These are phyloP conservation scores for Nitzschia palea DNA, from an alignment of 108 stramenopile genomes.

Conservation along the genomic window DNA sequence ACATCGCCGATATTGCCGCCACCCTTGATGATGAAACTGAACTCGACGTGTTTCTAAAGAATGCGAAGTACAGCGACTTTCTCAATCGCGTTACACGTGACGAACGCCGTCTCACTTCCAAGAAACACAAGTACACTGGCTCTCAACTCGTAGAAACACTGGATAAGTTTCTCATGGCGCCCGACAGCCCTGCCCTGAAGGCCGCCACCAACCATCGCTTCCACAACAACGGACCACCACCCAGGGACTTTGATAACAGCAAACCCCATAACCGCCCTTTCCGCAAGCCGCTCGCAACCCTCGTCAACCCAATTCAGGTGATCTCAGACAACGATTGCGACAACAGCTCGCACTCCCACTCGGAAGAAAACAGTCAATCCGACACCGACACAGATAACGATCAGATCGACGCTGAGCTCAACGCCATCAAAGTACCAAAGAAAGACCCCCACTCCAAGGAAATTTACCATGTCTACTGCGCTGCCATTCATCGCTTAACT, in stretches of 20 bases:
- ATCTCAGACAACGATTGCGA: no score
- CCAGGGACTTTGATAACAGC: no score
- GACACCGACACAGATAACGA: not conserved
- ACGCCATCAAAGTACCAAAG: not conserved
- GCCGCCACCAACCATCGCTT: not conserved
- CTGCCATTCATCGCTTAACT: not conserved
- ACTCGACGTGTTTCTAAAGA: slow-evolving; percentile 4
- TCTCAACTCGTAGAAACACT: not conserved
- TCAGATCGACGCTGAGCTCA: not conserved
- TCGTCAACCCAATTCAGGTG: not conserved
- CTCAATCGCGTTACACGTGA: slow-evolving; percentile 3
- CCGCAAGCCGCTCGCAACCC: not conserved
- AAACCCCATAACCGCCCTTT: no score
- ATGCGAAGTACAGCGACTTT: not conserved
- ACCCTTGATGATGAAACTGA: not conserved
- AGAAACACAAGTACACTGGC: not conserved
- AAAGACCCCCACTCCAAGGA: not conserved
- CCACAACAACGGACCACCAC: not conserved
- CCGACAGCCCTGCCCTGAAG: not conserved
- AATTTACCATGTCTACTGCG: not conserved
- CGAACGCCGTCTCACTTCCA: not conserved
- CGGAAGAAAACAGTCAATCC: no score
- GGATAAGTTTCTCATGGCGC: not conserved
- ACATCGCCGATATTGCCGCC: not conserved
- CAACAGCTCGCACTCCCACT: no score